These are phyloP conservation scores for Ceratopteris richardii DNA, from an alignment of 75 land plant species.

Conservation along the genomic window DNA sequence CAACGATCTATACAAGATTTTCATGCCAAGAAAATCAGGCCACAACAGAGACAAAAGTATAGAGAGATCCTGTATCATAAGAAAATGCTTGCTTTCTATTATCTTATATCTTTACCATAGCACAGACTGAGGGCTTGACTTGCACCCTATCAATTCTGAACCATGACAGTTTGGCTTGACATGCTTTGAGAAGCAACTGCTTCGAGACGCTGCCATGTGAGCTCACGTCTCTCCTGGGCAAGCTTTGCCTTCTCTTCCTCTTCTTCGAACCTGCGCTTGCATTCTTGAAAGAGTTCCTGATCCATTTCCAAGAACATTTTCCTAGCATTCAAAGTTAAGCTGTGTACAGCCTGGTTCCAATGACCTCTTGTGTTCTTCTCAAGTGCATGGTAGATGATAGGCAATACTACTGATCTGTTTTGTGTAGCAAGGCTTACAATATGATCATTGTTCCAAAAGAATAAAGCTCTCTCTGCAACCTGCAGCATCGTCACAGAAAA, in stretches of 20 bases:
- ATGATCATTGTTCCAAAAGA: slow-evolving; percentile 46
- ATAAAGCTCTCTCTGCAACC: slow-evolving; percentile 59
- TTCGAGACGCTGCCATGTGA: slow-evolving; percentile 41
- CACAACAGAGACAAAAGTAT: too few species aligned
- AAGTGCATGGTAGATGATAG: slow-evolving; percentile 25
- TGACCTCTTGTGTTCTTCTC: slow-evolving; percentile 40
- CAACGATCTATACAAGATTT: too few species aligned
- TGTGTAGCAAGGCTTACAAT: slow-evolving; percentile 34
- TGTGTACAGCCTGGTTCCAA: slow-evolving; percentile 40
- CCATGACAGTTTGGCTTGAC: neutral
- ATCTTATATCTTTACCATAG: too few species aligned
- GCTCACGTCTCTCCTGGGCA: slow-evolving; percentile 23
- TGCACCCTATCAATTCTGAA: too few species aligned
- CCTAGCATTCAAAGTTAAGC: slow-evolving; percentile 32
- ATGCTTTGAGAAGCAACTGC: neutral
- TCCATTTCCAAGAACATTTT: slow-evolving; percentile 36
- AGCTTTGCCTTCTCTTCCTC: slow-evolving; percentile 11
- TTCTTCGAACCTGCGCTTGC: slow-evolving; percentile 13
- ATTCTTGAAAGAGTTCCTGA: slow-evolving; percentile 27
- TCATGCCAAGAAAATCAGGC: too few species aligned
- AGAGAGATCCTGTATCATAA: too few species aligned
- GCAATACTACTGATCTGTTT: slow-evolving; percentile 25
- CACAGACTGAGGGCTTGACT: too few species aligned
- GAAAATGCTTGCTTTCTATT: too few species aligned
- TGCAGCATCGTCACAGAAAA: too few species aligned